Evolutionary conservation across 306 rosid genomes (phyloP).

Genomic region (Rosa lucieae): DNA sequence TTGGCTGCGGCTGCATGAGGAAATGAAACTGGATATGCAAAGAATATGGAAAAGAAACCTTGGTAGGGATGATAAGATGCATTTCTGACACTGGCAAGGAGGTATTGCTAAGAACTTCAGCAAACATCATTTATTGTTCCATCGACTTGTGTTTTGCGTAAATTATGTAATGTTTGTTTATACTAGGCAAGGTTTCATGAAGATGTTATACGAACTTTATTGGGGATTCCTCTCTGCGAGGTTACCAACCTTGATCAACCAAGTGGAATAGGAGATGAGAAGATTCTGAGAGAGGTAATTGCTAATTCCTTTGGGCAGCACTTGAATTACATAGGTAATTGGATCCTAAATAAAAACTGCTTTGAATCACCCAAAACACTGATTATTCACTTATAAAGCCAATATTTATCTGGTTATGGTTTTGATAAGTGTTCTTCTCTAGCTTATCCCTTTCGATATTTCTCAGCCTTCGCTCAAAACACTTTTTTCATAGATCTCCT

Average conservation of each 20-base stretch:
- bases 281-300: slow-evolving; percentile 82
- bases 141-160: slow-evolving; percentile 1
- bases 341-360: background rate
- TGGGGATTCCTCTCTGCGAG: slow-evolving; percentile 82
- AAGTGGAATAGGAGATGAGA: slow-evolving; percentile 82
- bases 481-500: background rate
- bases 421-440: background rate
- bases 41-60: slow-evolving; percentile 99
- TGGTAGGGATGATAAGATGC: slow-evolving; percentile 95
- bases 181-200: slow-evolving; percentile 86
- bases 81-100: slow-evolving; percentile 94
- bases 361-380: background rate
- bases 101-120: slow-evolving; percentile 47
- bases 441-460: background rate
- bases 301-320: slow-evolving; percentile 19
- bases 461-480: background rate
- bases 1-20: slow-evolving; percentile 80
- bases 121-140: slow-evolving; percentile 7
- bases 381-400: background rate
- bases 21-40: slow-evolving; percentile 95
- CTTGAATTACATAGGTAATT: background rate
- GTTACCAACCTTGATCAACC: slow-evolving; percentile 88
- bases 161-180: slow-evolving; percentile 15
- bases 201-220: slow-evolving; percentile 70
- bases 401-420: background rate